phyloP scores from a whole-genome alignment of 2,329 filamentous ascomycete species.

The Penicillium oxalicum region DNA sequence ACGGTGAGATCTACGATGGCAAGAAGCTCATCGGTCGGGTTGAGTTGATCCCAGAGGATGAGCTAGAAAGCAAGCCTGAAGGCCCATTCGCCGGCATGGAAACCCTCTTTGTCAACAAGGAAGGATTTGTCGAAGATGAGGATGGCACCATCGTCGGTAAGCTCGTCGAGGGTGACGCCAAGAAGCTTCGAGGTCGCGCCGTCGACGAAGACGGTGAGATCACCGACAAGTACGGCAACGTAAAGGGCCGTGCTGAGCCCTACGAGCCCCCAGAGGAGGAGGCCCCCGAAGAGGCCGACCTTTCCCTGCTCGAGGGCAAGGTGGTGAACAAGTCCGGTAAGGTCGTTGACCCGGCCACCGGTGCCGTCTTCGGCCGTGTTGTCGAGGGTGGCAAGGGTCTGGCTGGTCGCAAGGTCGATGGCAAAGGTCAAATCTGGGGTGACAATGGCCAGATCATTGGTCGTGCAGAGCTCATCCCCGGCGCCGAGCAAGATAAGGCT shows the following conservation, averaged over 20 bases:
- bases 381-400: constrained; percentile 53
- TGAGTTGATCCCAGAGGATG: constrained; percentile 52
- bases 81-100: constrained; percentile 55
- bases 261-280: constrained; percentile 48
- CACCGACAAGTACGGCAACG: constrained; percentile 65
- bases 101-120: constrained; percentile 52
- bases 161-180: constrained; percentile 63
- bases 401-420: constrained; percentile 57
- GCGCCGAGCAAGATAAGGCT: constrained; percentile 42
- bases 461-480: constrained; percentile 52
- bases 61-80: constrained; percentile 51
- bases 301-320: constrained; percentile 57
- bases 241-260: constrained; percentile 55
- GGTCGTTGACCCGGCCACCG: constrained; percentile 51
- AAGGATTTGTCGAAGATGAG: constrained; percentile 63
- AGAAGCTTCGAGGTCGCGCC: constrained; percentile 63
- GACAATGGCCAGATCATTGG: constrained; percentile 58
- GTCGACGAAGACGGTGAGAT: constrained; percentile 82
- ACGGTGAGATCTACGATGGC: constrained; percentile 52
- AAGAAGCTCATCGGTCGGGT: constrained; percentile 53
- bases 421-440: constrained; percentile 59
- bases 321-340: constrained; percentile 60
- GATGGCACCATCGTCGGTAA: constrained; percentile 71
- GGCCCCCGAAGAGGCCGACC: constrained; percentile 43
- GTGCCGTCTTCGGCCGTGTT: constrained; percentile 54